These are phyloP conservation scores for Inga oerstediana DNA, from an alignment of 306 rosid genomes.

Conservation along the genomic window DNA sequence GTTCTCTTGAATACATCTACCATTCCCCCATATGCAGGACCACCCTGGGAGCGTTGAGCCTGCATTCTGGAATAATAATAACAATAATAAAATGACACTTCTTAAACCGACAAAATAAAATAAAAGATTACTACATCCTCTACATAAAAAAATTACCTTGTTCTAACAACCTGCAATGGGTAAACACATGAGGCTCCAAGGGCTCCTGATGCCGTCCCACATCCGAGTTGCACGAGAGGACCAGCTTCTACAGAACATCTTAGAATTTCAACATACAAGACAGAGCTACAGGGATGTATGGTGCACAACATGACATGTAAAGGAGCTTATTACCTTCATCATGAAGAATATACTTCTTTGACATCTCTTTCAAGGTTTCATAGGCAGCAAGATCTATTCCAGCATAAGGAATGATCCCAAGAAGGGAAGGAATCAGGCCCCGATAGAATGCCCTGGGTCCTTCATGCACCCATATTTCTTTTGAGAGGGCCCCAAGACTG, in stretches of 20 bases:
- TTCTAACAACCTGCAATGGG: conserved; percentile 90
- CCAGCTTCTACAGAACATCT: conserved; percentile 72
- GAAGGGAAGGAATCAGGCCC: conserved; percentile 87
- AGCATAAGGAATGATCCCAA: conserved; percentile 94
- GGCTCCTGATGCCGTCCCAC: conserved; percentile 94
- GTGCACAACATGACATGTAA: conserved; percentile 34
- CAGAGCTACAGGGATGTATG: conserved; percentile 30
- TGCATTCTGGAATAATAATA: conserved; percentile 72
- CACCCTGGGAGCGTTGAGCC: conserved; percentile 57
- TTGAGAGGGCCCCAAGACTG: conserved; percentile 63
- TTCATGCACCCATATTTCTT: conserved; percentile 82
- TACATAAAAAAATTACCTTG: conserved; percentile 59
- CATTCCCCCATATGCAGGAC: conserved; percentile 70
- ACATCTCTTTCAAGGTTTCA: conserved; percentile 89
- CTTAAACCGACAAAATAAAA: conserved; percentile 22
- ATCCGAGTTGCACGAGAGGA: conserved; percentile 87
- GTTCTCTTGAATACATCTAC: conserved; percentile 89
- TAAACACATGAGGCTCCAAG: conserved; percentile 97
- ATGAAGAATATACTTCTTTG: conserved; percentile 72
- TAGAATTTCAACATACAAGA: conserved; percentile 37
- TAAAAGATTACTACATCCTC: conserved; percentile 11
- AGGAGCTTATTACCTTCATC: conserved; percentile 63
- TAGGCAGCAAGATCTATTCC: conserved; percentile 95
- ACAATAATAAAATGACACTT: conserved; percentile 28
- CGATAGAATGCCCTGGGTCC: conserved; percentile 93